These are phyloP conservation scores for Ceratorhiza oryzae-sativae DNA, from an alignment of 1,284 basidiomycete genomes.

Conservation along the genomic window DNA sequence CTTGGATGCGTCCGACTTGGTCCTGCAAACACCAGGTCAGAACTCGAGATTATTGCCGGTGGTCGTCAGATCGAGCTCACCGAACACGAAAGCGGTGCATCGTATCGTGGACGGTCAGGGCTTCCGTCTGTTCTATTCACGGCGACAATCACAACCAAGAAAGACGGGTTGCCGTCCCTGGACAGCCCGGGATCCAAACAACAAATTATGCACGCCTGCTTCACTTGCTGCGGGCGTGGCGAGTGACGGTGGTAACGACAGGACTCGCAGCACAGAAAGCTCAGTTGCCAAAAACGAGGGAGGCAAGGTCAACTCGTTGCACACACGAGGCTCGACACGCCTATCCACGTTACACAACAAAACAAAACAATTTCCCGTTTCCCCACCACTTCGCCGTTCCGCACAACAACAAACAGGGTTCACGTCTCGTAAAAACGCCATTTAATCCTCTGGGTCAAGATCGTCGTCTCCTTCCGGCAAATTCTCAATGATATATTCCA, in stretches of 20 bases:
- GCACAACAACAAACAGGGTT: neutral
- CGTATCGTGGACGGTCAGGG: slow-evolving; percentile 2
- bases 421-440: neutral
- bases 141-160: neutral
- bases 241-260: neutral
- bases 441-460: slow-evolving; percentile 45
- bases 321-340: slow-evolving; percentile 34
- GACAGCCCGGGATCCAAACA: neutral
- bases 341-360: slow-evolving; percentile 13
- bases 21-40: neutral
- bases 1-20: slow-evolving; percentile 33
- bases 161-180: neutral
- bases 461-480: slow-evolving; percentile 70
- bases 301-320: neutral
- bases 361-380: slow-evolving; percentile 3
- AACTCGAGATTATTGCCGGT: neutral
- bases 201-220: neutral
- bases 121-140: neutral
- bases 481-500: slow-evolving; percentile 79
- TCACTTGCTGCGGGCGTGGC: neutral
- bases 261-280: slow-evolving; percentile 4
- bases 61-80: slow-evolving; percentile 14
- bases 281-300: neutral
- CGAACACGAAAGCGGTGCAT: slow-evolving; percentile 38
- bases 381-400: neutral